Evolutionary conservation across 2,329 filamentous ascomycete species (phyloP), one percentile per base, ranked within the genome.

Genomic region (Diaporthe humulicola): DNA sequence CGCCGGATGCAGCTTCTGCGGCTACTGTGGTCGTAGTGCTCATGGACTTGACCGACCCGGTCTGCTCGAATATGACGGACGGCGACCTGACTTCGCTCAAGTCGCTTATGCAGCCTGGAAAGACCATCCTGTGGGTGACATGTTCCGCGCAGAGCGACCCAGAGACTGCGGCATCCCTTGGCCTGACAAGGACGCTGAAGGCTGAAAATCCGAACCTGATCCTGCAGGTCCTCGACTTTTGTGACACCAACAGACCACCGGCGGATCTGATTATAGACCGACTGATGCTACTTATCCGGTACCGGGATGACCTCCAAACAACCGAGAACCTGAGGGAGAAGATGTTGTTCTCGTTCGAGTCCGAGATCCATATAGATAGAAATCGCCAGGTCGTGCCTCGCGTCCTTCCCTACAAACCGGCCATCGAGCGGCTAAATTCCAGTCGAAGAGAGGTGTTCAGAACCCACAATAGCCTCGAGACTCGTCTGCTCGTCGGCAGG

Each of bases 391-490:
- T 85, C 0, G 79, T 87, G 3, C 83, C 85, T 0, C 84, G 86
- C 0, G 78, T 87, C 4, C 25, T 86, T 2, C 84, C 86, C 0
- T 84, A 83, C 78, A 80, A 82, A 54, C 73, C 79, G 1, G 83
- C 79, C 8, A 87, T 86, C 71, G 79, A 84, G 52, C 80, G 84
- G 0, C 77, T 82, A 64, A 87, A 86, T 67, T 81, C 85, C 1
- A 70, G 80, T 2, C 82, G 85, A 10, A 81, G 85, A 9, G 73
- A 83, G 1, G 81, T 87, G 12, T 76, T 80, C 0, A 78, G 76
- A 3, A 74, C 75, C 0, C 64, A 82, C 33, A 84, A 86, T 74
- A 84, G 82, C 0, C 78, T 84, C 6, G 78, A 80, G n/a, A 77
- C 79, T 0, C 70, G 76, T 12, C 78, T 86, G 60, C 66, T 85